Conservation (phyloP, 2,329 filamentous ascomycete genomes). For the Thermochaetoides dissita region DNA sequence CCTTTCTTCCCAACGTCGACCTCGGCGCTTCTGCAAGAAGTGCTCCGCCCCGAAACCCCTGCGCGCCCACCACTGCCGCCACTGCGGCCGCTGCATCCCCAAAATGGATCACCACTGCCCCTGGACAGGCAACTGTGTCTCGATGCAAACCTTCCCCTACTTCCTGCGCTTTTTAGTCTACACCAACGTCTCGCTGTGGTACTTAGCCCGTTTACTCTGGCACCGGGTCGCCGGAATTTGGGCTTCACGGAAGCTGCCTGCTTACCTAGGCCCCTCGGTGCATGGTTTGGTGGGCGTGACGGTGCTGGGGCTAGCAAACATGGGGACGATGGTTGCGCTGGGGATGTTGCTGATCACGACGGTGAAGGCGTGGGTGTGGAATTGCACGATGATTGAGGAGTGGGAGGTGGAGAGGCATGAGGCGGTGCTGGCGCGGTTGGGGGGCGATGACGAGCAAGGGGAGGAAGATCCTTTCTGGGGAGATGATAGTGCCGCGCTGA, state of each 20-base stretch:
- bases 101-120: conserved; percentile 83
- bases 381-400: conserved; percentile 67
- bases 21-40: conserved; percentile 55
- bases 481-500: conserved; percentile 25
- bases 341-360: conserved; percentile 51
- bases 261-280: conserved; percentile 57
- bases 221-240: conserved; percentile 47
- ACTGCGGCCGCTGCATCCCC: conserved; percentile 59
- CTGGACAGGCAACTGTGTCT: conserved; percentile 75
- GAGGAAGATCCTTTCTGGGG: conserved; percentile 20
- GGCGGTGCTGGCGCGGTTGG: conserved; percentile 32
- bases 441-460: conserved; percentile 4
- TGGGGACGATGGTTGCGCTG: conserved; percentile 47
- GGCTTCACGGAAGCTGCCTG: conserved; percentile 50
- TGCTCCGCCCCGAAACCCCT: conserved; percentile 63
- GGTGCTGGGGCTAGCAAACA: conserved; percentile 42
- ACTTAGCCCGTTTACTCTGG: conserved; percentile 46
- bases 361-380: conserved; percentile 46
- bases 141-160: conserved; percentile 66
- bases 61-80: conserved; percentile 67
- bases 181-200: conserved; percentile 50
- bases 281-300: conserved; percentile 47
- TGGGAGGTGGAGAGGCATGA: conserved; percentile 60
- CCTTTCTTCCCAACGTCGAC: conserved; percentile 1
- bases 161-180: conserved; percentile 68